Evolutionary conservation across 2,329 filamentous ascomycete genomes (phyloP).

Genomic region (Fusarium dimerum): DNA sequence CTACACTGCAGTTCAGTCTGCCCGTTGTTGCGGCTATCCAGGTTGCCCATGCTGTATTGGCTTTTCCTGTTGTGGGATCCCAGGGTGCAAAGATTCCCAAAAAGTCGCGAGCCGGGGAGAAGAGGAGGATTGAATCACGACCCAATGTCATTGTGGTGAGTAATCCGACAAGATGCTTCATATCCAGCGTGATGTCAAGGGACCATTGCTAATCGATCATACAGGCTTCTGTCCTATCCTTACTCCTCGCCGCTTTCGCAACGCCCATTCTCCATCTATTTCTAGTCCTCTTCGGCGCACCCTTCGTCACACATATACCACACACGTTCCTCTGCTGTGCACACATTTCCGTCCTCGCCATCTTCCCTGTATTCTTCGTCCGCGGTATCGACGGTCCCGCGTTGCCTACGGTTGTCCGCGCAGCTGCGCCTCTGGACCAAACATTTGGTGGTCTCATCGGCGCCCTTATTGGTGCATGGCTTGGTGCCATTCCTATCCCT

Average conservation of each 20-base stretch:
- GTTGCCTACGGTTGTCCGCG: slow-evolving; percentile 71
- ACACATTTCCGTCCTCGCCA: slow-evolving; percentile 77
- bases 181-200: not conserved
- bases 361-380: slow-evolving; percentile 81
- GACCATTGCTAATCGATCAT: slow-evolving; percentile 13
- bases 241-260: slow-evolving; percentile 67
- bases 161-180: not conserved
- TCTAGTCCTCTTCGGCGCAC: slow-evolving; percentile 88
- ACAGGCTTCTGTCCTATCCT: slow-evolving; percentile 48
- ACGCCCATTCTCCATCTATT: slow-evolving; percentile 63
- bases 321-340: slow-evolving; percentile 80
- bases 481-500: slow-evolving; percentile 92
- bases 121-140: slow-evolving; percentile 53
- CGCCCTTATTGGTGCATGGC: slow-evolving; percentile 79
- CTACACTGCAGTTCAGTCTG: slow-evolving; percentile 61
- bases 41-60: slow-evolving; percentile 60
- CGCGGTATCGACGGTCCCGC: slow-evolving; percentile 73
- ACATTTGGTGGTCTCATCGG: slow-evolving; percentile 83
- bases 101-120: slow-evolving; percentile 55
- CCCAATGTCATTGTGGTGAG: slow-evolving; percentile 50
- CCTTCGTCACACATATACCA: slow-evolving; percentile 75
- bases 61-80: slow-evolving; percentile 62
- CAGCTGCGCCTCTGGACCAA: slow-evolving; percentile 75
- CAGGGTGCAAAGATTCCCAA: slow-evolving; percentile 40
- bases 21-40: slow-evolving; percentile 67